Conservation (phyloP, 2,329 filamentous ascomycete genomes). For the Anthostomella pinea region DNA sequence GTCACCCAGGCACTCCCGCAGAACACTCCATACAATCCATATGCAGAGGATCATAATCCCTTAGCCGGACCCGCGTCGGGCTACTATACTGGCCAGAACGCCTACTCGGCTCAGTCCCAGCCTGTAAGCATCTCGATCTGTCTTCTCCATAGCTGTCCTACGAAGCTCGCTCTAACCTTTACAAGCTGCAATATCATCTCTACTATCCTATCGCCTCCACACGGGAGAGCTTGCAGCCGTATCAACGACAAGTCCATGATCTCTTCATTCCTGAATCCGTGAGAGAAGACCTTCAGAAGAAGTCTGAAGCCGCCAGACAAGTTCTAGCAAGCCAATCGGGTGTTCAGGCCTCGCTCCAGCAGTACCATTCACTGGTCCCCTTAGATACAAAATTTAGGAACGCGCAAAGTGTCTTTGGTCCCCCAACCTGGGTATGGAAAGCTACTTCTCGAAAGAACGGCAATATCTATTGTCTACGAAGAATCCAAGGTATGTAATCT, state of each 20-base stretch:
- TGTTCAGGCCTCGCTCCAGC: slow-evolving; percentile 70
- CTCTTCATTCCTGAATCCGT: slow-evolving; percentile 88
- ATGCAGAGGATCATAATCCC: slow-evolving; percentile 66
- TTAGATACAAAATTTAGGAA: slow-evolving; percentile 80
- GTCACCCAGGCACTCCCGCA: slow-evolving; percentile 50
- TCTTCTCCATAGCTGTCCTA: slow-evolving; percentile 3
- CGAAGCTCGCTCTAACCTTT: slow-evolving; percentile 16
- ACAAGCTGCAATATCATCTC: slow-evolving; percentile 82
- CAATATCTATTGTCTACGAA: slow-evolving; percentile 79
- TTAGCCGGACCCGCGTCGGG: slow-evolving; percentile 56
- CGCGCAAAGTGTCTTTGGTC: slow-evolving; percentile 77
- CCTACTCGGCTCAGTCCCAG: slow-evolving; percentile 53
- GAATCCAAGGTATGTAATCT: slow-evolving; percentile 66
- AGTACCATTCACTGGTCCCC: slow-evolving; percentile 89
- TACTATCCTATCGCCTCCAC: slow-evolving; percentile 84
- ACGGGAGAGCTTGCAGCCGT: slow-evolving; percentile 71
- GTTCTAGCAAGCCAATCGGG: slow-evolving; percentile 68
- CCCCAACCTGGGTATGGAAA: slow-evolving; percentile 93
- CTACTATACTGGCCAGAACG: slow-evolving; percentile 63
- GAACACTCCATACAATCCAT: slow-evolving; percentile 68
- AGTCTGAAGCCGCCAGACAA: slow-evolving; percentile 80
- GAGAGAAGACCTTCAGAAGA: slow-evolving; percentile 85
- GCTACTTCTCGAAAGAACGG: slow-evolving; percentile 86
- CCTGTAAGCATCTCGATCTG: slow-evolving; percentile 46
- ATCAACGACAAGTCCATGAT: slow-evolving; percentile 84